Evolutionary conservation across 2,329 filamentous ascomycete species (phyloP), one percentile per base, ranked within the genome.

Genomic region (Chaetomiaceae sp.): DNA sequence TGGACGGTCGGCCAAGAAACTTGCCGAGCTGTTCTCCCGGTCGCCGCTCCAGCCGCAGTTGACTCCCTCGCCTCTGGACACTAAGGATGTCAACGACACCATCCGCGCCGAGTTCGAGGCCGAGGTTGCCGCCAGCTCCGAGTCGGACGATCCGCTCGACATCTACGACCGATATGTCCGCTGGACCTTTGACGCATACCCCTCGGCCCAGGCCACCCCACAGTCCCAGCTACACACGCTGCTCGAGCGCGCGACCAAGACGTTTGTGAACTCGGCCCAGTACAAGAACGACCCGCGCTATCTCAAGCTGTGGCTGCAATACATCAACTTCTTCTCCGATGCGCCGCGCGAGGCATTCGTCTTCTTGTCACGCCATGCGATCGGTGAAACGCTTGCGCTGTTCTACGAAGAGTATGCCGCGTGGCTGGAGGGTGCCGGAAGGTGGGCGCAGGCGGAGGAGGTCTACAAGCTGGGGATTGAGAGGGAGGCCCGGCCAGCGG

Each of bases 401-500:
- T 99, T 90, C 68, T 99, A 99, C 69, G 93, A 99, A 66, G 93
- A 97, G 64, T 99, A 95, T 65, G 91, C 93, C 1, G 86, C 83
- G 1, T 97, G 91, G 89, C 75, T 99, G 6, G 93, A 99, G 71
- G 77, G 82, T 31, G 87, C 85, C 6, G 87, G 83, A 13, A 78
- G 92, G 57, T 96, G 89, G 87, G 79, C 76, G 19, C 93, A 99
- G 67, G 92, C 93, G 0, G 90, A 96, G 61, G 93, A 99, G 67
- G 87, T 99, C 1, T 97, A 95, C 67, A 84, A 85, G 60, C 74
- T 96, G 58, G 93, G 93, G 2, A 86, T 99, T 48, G 88, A 96
- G 67, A 83, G 84, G 37, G 90, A 95, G 61, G 93, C 93, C 3
- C 79, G 88, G 33, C 93, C 93, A 2, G 78, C 81, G 0, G 85